Evolutionary conservation across 768 basidiomycete species (phyloP), one percentile per base, ranked within the genome.

Genomic region (Termitomyces heimii): DNA sequence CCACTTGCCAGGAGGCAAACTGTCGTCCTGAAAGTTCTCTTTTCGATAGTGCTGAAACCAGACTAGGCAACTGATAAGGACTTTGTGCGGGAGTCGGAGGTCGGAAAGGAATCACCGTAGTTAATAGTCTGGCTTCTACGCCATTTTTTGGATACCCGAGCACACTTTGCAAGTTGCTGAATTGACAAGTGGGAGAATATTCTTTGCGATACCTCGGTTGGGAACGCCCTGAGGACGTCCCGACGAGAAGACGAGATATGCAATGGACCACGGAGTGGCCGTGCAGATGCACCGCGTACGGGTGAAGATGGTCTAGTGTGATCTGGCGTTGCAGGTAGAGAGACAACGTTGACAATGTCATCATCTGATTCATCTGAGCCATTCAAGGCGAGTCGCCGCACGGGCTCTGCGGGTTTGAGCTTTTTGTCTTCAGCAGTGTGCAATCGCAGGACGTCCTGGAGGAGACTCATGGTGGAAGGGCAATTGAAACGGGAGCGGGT

Each of bases 21-120:
- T 85, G 31, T 86, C 84, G 60, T 92, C 89, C 44, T 92, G 86
- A 62, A 97, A 92, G 63, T 88, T 85, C 60, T 94, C 90, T 62
- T 87, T 90, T 54, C 94, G 78, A 68, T 92, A 94, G 62, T 90
- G 87, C 62, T 91, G 89, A 75, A 95, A 97, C 94, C 94, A 97
- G 10, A 96, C 94, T 97, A 64, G 9, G 5, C 34, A 31, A 8
- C 42, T 35, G 4, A 53, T 52, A 20, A 53, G 44, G 24, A 2
- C 13, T 37, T 16, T 39, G 20, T 3, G 22, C 20, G 44, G 31
- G 14, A n/a, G 34, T 2, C 3, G 10, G 48, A 16, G 12, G 14
- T 1, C 31, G n/a, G n/a, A 16, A 14, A 24, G 34, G 16, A 67
- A 78, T 55, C 59, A 91, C 94, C 86, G 67, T 96, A 95, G 71